phyloP scores from a whole-genome alignment of 2,329 filamentous ascomycete genomes.

The Monosporascus sp. region DNA sequence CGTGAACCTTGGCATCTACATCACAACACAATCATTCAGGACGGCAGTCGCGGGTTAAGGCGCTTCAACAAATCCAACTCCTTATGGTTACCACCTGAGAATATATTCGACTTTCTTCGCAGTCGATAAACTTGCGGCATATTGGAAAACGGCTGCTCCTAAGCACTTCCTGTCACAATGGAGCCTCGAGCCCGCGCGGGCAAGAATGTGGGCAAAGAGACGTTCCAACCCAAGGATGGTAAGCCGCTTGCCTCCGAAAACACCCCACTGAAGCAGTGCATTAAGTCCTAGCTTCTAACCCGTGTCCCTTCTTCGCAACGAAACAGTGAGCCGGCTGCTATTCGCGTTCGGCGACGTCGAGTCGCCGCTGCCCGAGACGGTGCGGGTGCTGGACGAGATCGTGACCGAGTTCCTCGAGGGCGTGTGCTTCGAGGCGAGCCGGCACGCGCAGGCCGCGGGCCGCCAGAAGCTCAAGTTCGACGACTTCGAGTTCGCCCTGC shows the following conservation, averaged over 20 bases:
- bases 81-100: no score
- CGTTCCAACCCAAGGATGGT: constrained; percentile 70
- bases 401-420: constrained; percentile 95
- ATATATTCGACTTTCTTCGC: no score
- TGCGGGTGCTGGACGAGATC: constrained; percentile 88
- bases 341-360: constrained; percentile 75
- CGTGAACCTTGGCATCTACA: no score
- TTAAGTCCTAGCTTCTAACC: no score
- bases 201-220: constrained; percentile 78
- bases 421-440: constrained; percentile 82
- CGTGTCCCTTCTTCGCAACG: neutral
- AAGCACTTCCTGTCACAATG: constrained; percentile 34
- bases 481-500: constrained; percentile 91
- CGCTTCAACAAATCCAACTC: no score
- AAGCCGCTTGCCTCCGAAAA: constrained; percentile 27
- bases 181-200: constrained; percentile 72
- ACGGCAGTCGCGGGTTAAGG: no score
- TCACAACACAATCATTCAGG: no score
- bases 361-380: constrained; percentile 74
- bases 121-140: no score
- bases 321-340: constrained; percentile 64
- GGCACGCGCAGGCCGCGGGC: constrained; percentile 77
- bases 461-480: constrained; percentile 97
- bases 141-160: no score
- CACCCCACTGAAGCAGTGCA: neutral